These are phyloP conservation scores for Botrytis sinoallii DNA, from an alignment of 2,329 filamentous ascomycete species.

Conservation along the genomic window DNA sequence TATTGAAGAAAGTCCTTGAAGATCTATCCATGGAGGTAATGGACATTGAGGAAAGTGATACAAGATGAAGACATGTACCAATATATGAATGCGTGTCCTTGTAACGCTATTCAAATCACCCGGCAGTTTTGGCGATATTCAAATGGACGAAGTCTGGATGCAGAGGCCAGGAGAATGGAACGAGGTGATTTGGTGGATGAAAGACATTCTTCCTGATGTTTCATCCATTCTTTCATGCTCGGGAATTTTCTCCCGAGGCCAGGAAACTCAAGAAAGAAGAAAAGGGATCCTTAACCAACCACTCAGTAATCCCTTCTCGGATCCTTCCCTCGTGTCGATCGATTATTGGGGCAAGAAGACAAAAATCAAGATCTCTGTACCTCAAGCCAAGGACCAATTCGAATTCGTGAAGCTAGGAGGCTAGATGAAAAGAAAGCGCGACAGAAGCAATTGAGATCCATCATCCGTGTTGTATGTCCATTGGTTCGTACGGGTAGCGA, in stretches of 20 bases:
- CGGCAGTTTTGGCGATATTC: neutral
- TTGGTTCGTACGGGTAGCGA: neutral
- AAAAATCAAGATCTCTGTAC: neutral
- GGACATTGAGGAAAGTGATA: neutral
- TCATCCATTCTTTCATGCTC: neutral
- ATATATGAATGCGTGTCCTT: neutral
- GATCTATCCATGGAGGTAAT: neutral
- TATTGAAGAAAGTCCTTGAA: neutral
- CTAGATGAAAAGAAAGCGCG: neutral
- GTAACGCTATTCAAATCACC: neutral
- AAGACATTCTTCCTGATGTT: conserved; percentile 1
- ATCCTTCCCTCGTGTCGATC: neutral
- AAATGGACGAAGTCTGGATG: neutral
- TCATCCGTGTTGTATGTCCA: neutral
- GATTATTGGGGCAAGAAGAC: conserved; percentile 1
- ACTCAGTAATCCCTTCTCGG: neutral
- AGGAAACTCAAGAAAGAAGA: neutral
- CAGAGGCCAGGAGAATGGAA: neutral
- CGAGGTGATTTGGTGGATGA: neutral
- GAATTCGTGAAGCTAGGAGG: neutral
- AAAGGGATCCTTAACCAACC: neutral
- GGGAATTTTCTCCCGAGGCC: neutral
- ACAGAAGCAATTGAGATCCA: neutral
- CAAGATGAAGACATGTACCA: neutral
- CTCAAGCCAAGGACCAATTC: neutral